These are phyloP conservation scores for Leishmania lainsoni DNA, from an alignment of 208 protist species.

Conservation along the genomic window DNA sequence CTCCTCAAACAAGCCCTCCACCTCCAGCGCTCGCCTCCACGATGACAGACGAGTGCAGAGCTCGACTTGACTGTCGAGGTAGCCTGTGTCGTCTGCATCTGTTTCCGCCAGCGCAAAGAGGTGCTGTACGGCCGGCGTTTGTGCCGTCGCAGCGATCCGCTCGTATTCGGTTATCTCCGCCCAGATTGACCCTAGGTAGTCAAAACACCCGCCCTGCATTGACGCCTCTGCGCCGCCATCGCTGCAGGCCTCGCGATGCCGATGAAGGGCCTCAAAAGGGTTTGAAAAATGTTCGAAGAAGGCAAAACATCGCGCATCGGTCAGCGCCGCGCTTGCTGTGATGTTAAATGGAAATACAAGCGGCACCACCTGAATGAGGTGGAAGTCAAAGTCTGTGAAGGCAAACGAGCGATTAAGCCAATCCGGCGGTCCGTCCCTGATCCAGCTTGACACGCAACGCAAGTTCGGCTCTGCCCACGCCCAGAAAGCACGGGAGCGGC, in stretches of 20 bases:
- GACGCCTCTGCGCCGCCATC: not conserved
- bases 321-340: constrained; percentile 38
- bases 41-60: constrained; percentile 10
- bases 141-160: constrained; percentile 22
- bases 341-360: constrained; percentile 85
- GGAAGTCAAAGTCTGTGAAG: constrained; percentile 76
- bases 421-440: constrained; percentile 57
- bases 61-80: not conserved
- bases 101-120: constrained; percentile 9
- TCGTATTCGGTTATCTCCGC: constrained; percentile 20
- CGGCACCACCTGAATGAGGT: constrained; percentile 53
- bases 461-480: constrained; percentile 81
- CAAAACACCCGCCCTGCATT: constrained; percentile 14
- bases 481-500: constrained; percentile 73
- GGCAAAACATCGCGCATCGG: constrained; percentile 49
- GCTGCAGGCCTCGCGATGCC: not conserved
- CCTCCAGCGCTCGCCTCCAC: constrained; percentile 21
- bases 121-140: constrained; percentile 11
- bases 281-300: constrained; percentile 58
- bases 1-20: constrained; percentile 14
- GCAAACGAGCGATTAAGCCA: constrained; percentile 64
- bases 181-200: constrained; percentile 6
- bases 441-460: constrained; percentile 61
- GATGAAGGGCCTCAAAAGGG: constrained; percentile 30
- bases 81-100: not conserved